phyloP scores from a whole-genome alignment of 1,139 yeast genomes.

The Kodamaea sp. region DNA sequence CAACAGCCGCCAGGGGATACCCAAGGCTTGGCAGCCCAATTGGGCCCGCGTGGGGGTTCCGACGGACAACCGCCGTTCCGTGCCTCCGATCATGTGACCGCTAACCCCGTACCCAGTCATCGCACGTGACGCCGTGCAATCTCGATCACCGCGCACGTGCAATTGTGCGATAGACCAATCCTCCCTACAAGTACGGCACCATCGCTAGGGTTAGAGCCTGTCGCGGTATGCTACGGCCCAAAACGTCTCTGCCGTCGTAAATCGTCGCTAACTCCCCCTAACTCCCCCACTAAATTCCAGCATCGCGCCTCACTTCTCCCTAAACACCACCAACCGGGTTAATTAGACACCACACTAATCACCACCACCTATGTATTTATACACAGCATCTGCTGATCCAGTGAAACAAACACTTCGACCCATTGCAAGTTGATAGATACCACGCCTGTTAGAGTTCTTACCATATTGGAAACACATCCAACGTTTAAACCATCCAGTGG shows the following conservation, averaged over 20 bases:
- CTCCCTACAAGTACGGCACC: no score
- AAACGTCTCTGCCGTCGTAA: background rate
- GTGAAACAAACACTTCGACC: no score
- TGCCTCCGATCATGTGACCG: no score
- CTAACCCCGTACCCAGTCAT: no score
- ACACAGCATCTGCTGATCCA: slow-evolving; percentile 2
- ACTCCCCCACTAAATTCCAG: background rate
- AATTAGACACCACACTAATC: slow-evolving; percentile 7
- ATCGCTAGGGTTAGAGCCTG: no score
- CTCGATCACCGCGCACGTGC: slow-evolving; percentile 5
- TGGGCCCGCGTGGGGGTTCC: background rate
- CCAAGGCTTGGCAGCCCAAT: no score
- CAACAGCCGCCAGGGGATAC: no score
- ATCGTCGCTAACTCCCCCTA: background rate
- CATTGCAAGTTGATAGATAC: no score
- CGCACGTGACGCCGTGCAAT: slow-evolving; percentile 8
- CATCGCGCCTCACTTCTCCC: slow-evolving; percentile 3
- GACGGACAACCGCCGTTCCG: background rate
- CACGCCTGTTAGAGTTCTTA: no score
- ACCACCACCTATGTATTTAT: slow-evolving; percentile 6
- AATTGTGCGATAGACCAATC: slow-evolving; percentile 7
- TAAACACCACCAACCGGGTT: background rate
- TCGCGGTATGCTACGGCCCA: background rate
- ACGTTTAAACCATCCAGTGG: no score
- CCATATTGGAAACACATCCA: no score